These are phyloP conservation scores for Diplosphaera chodatii DNA, from an alignment of 139 green algal species.

Conservation along the genomic window DNA sequence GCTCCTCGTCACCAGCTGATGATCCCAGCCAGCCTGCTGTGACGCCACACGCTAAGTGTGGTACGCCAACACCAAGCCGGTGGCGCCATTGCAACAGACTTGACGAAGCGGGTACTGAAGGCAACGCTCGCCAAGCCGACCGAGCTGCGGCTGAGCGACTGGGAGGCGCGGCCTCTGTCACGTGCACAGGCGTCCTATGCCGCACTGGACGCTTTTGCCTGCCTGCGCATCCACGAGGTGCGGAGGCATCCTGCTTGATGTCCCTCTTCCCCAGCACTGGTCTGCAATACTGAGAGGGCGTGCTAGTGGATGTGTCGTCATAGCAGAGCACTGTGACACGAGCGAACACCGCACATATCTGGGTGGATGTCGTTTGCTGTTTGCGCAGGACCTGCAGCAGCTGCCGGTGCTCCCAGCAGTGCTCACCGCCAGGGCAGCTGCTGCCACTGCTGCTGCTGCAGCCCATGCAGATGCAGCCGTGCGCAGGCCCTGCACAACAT, in stretches of 20 bases:
- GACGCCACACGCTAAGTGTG: too few species aligned
- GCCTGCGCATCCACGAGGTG: conserved; percentile 27
- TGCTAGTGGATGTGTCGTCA: too few species aligned
- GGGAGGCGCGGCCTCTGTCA: conserved; percentile 27
- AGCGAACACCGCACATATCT: too few species aligned
- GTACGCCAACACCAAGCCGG: too few species aligned
- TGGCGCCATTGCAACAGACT: too few species aligned
- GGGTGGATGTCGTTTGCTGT: too few species aligned
- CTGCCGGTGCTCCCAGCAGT: not conserved
- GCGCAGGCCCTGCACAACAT: not conserved
- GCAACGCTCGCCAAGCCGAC: conserved; percentile 23
- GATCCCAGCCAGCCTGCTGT: too few species aligned
- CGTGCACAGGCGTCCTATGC: conserved; percentile 36
- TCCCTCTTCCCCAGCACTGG: too few species aligned
- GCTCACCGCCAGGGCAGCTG: not conserved
- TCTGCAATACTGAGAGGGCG: too few species aligned
- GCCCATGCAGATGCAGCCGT: too few species aligned
- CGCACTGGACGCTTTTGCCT: conserved; percentile 40
- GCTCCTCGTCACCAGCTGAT: too few species aligned
- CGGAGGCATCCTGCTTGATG: not conserved
- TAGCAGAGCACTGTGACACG: too few species aligned
- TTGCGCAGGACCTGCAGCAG: not conserved
- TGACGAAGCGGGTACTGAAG: conserved; percentile 19
- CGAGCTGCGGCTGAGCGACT: conserved; percentile 35
- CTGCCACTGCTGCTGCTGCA: not conserved